Evolutionary conservation across 306 rosid genomes (phyloP), one percentile per base, ranked within the genome.

Genomic region (Prunus salicina): DNA sequence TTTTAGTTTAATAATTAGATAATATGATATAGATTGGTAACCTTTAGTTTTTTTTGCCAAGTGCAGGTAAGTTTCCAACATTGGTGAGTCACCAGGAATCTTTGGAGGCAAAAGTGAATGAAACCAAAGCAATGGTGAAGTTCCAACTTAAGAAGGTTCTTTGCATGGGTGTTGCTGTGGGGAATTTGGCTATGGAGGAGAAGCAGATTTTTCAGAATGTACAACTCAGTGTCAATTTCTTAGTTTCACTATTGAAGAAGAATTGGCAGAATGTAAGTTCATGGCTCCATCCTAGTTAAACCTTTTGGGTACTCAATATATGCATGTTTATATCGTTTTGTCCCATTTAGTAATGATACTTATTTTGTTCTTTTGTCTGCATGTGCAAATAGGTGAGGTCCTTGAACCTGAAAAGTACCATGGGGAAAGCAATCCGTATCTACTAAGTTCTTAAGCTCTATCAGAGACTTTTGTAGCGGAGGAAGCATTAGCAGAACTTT

Each of bases 151-250:
- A 90, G 80, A 90, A 90, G 88, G 96, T 90, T 57, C 87, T 90
- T 46, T 90, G 96, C 66, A 90, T 90, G 96, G 96, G 96, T 70
- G 96, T 90, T 61, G 96, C 96, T 14, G 91, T 90, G 2, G 96
- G 96, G 1, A 90, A 90, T 72, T 83, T 85, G 18, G 84, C 89
- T 25, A 90, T 90, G 96, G 96, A 90, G 67, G 96, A 90, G 72
- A 90, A 90, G 10, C 96, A 90, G 75, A 83, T 88, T 74, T 90
- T 90, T 77, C 96, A 91, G 70, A 91, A 91, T 24, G 91, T 89
- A 15, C 96, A 91, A 76, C 55, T 91, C 46, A 86, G 92, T 47
- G 92, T 91, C 41, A 91, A 91, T 84, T 91, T 91, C 80, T 87
- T 91, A 4, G 96, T 91, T 45, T 91, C 96, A 5, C 45, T 91